phyloP scores from a whole-genome alignment of 495 filamentous ascomycete genomes.

The Lasiosphaeria miniovina region DNA sequence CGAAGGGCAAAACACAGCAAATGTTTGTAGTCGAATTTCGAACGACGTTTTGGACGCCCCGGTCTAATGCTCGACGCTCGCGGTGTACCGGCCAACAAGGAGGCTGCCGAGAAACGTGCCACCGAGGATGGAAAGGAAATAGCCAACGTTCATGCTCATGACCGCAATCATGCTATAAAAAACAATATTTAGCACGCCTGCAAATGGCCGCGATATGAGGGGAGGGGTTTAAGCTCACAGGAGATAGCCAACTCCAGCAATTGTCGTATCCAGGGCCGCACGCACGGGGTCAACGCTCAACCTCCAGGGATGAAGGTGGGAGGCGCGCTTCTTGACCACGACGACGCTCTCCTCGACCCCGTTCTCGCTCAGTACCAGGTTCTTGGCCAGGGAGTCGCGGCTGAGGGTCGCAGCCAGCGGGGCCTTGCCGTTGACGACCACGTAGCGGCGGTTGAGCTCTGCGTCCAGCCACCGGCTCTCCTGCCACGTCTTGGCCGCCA shows the following conservation, averaged over 20 bases:
- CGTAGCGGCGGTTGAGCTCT: constrained; percentile 68
- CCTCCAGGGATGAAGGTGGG: constrained; percentile 64
- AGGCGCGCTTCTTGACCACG: constrained; percentile 55
- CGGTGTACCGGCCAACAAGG: constrained; percentile 65
- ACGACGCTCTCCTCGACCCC: constrained; percentile 72
- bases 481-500: constrained; percentile 61
- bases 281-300: constrained; percentile 74
- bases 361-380: constrained; percentile 59
- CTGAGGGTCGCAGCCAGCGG: constrained; percentile 53
- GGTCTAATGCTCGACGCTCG: constrained; percentile 33
- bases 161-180: constrained; percentile 85
- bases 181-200: constrained; percentile 6
- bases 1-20: too few species aligned
- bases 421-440: constrained; percentile 65
- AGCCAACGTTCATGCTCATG: constrained; percentile 97
- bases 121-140: constrained; percentile 81
- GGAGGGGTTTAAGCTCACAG: constrained; percentile 60
- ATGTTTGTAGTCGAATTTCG: too few species aligned
- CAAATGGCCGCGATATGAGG: not conserved
- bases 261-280: constrained; percentile 62
- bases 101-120: constrained; percentile 85
- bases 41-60: not conserved
- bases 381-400: constrained; percentile 51
- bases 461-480: constrained; percentile 55
- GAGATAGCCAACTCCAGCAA: constrained; percentile 77